Percentiles rank a stretch among this genome's conserved stretches.
phyloP scores from a whole-genome alignment of 78 protist genomes.

The slime mould (Dictyostelium discoideum) region DNA sequence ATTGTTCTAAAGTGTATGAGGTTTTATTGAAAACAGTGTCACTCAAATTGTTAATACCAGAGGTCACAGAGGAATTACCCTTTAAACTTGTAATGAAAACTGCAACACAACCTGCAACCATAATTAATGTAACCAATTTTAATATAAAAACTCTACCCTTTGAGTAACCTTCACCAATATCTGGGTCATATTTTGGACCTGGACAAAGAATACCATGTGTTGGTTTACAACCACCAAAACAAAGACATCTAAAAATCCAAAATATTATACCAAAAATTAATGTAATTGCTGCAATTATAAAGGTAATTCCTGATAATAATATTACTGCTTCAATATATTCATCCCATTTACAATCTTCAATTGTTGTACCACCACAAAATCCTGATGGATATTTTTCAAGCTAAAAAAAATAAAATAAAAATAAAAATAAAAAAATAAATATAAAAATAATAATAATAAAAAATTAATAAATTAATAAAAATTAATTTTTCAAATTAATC shows the following conservation, averaged over 20 bases:
- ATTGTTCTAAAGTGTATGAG: not conserved
- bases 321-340: slow-evolving; percentile 54
- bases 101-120: slow-evolving; percentile 33
- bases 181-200: slow-evolving; percentile 71
- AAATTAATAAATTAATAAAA: too few relatives aligned
- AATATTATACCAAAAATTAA: slow-evolving; percentile 29
- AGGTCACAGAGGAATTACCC: slow-evolving; percentile 6
- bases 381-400: slow-evolving; percentile 26
- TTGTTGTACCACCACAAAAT: slow-evolving; percentile 58
- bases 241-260: slow-evolving; percentile 23
- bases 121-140: not conserved
- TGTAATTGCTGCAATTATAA: slow-evolving; percentile 26
- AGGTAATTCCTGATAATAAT: slow-evolving; percentile 42
- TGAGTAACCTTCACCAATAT: slow-evolving; percentile 51
- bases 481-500: too few relatives aligned
- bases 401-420: too few relatives aligned
- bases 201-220: slow-evolving; percentile 49
- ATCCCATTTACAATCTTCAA: slow-evolving; percentile 56
- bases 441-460: too few relatives aligned
- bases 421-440: too few relatives aligned
- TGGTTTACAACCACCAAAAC: slow-evolving; percentile 60
- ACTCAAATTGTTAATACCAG: not conserved
- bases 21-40: slow-evolving; percentile 28
- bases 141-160: not conserved
- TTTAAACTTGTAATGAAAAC: slow-evolving; percentile 39